Conservation (phyloP, 129 eudicot genomes). For the Artemisia tridentata region DNA sequence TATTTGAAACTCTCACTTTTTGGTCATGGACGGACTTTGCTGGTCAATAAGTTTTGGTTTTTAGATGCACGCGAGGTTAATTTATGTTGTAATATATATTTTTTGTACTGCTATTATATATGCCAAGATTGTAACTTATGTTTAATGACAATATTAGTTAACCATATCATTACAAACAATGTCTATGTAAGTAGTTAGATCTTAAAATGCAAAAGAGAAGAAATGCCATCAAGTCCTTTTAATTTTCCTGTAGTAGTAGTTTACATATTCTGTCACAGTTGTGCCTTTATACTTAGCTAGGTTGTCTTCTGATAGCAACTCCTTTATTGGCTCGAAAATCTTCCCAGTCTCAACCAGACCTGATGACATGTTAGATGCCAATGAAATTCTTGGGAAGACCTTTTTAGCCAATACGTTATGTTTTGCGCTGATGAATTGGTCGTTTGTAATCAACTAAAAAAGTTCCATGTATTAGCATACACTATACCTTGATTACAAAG, state of each 20-base stretch:
- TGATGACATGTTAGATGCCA: conserved; percentile 42
- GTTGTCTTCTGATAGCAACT: conserved; percentile 24
- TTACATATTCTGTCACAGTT: conserved; percentile 30
- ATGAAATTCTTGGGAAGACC: conserved; percentile 51
- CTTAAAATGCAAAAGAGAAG: conserved; percentile 35
- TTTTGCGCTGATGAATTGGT: not conserved
- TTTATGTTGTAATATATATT: too few species aligned
- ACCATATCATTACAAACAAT: too few species aligned
- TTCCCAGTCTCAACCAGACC: conserved; percentile 21
- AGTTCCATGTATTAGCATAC: not conserved
- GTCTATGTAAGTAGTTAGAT: conserved; percentile 14
- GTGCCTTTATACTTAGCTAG: conserved; percentile 48
- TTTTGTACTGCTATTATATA: too few species aligned
- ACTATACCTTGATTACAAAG: not conserved
- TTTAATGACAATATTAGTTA: too few species aligned
- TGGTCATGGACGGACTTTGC: too few species aligned
- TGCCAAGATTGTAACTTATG: too few species aligned
- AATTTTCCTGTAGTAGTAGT: conserved; percentile 1
- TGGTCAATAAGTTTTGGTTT: too few species aligned
- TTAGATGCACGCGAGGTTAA: too few species aligned
- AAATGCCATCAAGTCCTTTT: conserved; percentile 22
- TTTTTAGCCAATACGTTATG: conserved; percentile 7
- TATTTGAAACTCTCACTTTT: too few species aligned
- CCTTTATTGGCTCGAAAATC: conserved; percentile 50
- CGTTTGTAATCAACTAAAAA: conserved; percentile 39